phyloP scores from a whole-genome alignment of 2,329 filamentous ascomycete species.

The Colletotrichum gloeosporioides region DNA sequence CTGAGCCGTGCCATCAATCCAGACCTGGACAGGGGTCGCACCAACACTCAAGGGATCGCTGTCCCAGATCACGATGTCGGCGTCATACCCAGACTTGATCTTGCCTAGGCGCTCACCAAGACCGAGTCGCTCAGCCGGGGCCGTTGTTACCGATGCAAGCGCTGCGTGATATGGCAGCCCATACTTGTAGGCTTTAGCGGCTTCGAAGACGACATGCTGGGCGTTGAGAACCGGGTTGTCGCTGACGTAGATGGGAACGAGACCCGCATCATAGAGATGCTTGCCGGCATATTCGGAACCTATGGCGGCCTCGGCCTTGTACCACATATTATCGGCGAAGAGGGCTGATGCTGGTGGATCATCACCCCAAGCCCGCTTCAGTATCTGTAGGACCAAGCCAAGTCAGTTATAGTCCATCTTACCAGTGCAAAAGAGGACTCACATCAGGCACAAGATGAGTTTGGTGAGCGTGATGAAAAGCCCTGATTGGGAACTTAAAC shows the following conservation, averaged over 20 bases:
- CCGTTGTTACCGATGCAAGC: constrained; percentile 61
- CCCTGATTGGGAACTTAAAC: constrained; percentile 69
- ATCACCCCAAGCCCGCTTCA: constrained; percentile 61
- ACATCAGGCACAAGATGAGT: constrained; percentile 71
- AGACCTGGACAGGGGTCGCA: constrained; percentile 64
- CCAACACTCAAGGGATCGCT: constrained; percentile 67
- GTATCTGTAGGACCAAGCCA: constrained; percentile 39
- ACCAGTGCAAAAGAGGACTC: constrained; percentile 1
- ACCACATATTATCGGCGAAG: constrained; percentile 77
- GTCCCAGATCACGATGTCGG: constrained; percentile 68
- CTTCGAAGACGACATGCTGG: constrained; percentile 72
- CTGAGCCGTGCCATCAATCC: constrained; percentile 67
- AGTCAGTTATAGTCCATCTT: neutral
- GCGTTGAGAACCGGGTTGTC: constrained; percentile 75
- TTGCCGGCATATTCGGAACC: constrained; percentile 72
- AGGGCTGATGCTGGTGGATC: constrained; percentile 61
- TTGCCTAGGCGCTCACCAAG: constrained; percentile 64
- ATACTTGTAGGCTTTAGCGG: constrained; percentile 64
- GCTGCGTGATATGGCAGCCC: constrained; percentile 66
- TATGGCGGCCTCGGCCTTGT: constrained; percentile 71
- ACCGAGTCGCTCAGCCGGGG: constrained; percentile 63
- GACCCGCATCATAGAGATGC: constrained; percentile 66
- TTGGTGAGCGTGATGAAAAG: constrained; percentile 75
- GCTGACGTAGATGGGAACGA: constrained; percentile 71
- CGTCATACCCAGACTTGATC: constrained; percentile 65